Percentiles rank a stretch among this genome's conserved stretches.
Evolutionary conservation across 2,329 filamentous ascomycete genomes (phyloP).

Genomic region (Thermomyces lanuginosus): DNA sequence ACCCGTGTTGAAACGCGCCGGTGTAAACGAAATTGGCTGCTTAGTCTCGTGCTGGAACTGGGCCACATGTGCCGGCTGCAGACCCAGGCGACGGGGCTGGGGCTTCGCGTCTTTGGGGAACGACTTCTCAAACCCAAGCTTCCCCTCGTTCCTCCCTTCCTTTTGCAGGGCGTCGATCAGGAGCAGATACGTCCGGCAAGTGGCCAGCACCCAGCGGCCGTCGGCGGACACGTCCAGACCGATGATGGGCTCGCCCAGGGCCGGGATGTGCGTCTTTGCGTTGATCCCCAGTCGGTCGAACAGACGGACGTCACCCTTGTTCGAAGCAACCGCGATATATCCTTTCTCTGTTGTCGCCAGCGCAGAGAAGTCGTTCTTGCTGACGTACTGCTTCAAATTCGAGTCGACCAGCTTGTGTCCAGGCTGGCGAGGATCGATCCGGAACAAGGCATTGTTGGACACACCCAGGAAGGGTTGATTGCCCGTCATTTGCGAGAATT

Average conservation of each 20-base stretch:
- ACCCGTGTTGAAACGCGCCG: slow-evolving; percentile 85
- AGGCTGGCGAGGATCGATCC: slow-evolving; percentile 75
- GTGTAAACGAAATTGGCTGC: slow-evolving; percentile 69
- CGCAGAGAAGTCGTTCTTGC: slow-evolving; percentile 94
- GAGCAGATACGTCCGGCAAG: slow-evolving; percentile 83
- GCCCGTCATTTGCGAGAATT: slow-evolving; percentile 92
- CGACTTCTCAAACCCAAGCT: slow-evolving; percentile 88
- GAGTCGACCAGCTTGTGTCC: slow-evolving; percentile 87
- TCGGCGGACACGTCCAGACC: slow-evolving; percentile 91
- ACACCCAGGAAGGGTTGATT: slow-evolving; percentile 92
- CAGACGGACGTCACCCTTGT: slow-evolving; percentile 92
- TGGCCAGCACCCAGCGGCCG: slow-evolving; percentile 87
- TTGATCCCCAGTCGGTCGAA: slow-evolving; percentile 95
- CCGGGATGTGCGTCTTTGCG: slow-evolving; percentile 91
- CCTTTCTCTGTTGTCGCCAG: slow-evolving; percentile 91
- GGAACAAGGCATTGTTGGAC: slow-evolving; percentile 82
- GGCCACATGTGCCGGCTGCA: slow-evolving; percentile 82
- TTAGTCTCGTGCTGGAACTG: slow-evolving; percentile 97
- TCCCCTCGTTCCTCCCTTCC: slow-evolving; percentile 87
- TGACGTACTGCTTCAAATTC: slow-evolving; percentile 86
- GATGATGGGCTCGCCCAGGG: slow-evolving; percentile 84
- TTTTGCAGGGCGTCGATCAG: slow-evolving; percentile 86
- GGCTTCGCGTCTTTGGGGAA: slow-evolving; percentile 90
- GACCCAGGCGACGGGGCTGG: slow-evolving; percentile 72
- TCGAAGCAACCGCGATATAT: slow-evolving; percentile 89